Evolutionary conservation across 1,284 basidiomycete genomes (phyloP).

Genomic region (Hypsizygus ulmarius): DNA sequence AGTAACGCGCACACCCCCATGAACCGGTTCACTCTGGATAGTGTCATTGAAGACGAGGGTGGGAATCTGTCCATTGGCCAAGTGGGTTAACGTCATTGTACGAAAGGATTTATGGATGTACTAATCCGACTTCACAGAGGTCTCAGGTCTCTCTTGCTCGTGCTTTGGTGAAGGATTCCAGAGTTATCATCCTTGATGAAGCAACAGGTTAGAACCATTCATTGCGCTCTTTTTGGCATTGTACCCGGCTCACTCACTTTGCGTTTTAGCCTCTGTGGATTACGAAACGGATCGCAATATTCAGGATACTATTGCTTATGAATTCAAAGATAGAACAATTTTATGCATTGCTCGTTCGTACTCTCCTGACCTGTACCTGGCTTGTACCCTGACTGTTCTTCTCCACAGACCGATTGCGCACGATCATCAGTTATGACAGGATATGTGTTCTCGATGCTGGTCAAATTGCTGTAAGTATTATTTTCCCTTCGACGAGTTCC

Average conservation of each 20-base stretch:
- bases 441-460: slow-evolving; percentile 78
- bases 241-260: slow-evolving; percentile 6
- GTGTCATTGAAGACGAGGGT: slow-evolving; percentile 82
- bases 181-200: slow-evolving; percentile 78
- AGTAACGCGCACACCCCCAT: slow-evolving; percentile 41
- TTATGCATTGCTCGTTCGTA: slow-evolving; percentile 74
- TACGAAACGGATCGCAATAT: slow-evolving; percentile 84
- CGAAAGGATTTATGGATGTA: slow-evolving; percentile 14
- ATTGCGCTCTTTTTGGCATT: slow-evolving; percentile 1
- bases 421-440: slow-evolving; percentile 73
- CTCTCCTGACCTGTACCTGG: background rate
- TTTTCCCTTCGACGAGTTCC: slow-evolving; percentile 4
- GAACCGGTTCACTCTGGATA: slow-evolving; percentile 76
- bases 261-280: slow-evolving; percentile 62
- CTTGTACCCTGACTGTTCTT: slow-evolving; percentile 2
- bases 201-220: slow-evolving; percentile 47
- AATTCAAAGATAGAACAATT: slow-evolving; percentile 79
- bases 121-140: slow-evolving; percentile 40
- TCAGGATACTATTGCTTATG: slow-evolving; percentile 81
- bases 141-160: slow-evolving; percentile 80
- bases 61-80: slow-evolving; percentile 76
- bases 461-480: slow-evolving; percentile 45
- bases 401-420: slow-evolving; percentile 62
- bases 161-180: slow-evolving; percentile 76
- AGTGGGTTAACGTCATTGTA: slow-evolving; percentile 27